Conservation (phyloP, 345 rosid species). For the Populus euphratica region DNA sequence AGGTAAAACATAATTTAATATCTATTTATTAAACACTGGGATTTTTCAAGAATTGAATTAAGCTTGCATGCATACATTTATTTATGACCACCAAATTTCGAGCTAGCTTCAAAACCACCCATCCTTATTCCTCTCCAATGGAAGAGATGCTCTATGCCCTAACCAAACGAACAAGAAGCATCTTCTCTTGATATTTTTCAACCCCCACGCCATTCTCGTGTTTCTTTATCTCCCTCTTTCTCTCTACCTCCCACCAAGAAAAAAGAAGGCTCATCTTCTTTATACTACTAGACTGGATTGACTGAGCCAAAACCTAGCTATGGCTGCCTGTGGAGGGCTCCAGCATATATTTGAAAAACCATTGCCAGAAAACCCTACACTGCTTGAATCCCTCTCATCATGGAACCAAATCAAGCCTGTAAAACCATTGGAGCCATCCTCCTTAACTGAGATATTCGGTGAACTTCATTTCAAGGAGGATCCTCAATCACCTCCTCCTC, state of each 20-base stretch:
- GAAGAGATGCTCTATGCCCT: conserved; percentile 10
- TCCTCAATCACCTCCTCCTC: conserved; percentile 15
- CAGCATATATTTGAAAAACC: conserved; percentile 62
- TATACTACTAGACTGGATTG: not conserved
- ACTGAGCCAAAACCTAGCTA: conserved; percentile 21
- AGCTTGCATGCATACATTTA: not conserved
- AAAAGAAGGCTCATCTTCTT: not conserved
- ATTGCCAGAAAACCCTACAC: conserved; percentile 44
- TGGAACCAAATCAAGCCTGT: conserved; percentile 56
- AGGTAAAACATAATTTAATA: no score
- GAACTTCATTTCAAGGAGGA: conserved; percentile 65
- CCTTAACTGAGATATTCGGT: conserved; percentile 65
- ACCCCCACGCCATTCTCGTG: conserved; percentile 26
- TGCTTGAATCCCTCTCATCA: conserved; percentile 53
- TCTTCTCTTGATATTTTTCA: conserved; percentile 34
- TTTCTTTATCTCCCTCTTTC: conserved; percentile 12
- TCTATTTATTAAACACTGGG: no score
- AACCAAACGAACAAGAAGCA: conserved; percentile 2
- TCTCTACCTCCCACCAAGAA: not conserved
- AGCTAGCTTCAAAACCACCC: conserved; percentile 26
- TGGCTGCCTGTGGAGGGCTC: conserved; percentile 74
- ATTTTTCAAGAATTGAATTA: not conserved
- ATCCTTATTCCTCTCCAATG: conserved; percentile 38
- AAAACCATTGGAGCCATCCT: conserved; percentile 37
- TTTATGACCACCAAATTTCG: conserved; percentile 36